Evolutionary conservation across 1,139 yeast genomes (phyloP).

Genomic region (Candida dubliniensis): DNA sequence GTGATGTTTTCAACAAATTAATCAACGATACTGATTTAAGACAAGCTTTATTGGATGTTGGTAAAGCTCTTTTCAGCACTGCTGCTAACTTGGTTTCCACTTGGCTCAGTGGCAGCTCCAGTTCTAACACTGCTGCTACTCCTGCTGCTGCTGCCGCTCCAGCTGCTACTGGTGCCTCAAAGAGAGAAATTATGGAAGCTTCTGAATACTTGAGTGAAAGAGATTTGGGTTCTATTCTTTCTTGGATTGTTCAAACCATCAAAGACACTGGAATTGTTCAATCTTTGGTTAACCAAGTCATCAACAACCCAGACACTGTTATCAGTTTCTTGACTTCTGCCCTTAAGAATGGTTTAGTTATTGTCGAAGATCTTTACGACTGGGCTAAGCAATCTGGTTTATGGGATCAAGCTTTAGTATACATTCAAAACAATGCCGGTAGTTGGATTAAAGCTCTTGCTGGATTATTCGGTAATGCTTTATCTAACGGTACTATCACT

Average conservation of each 20-base stretch:
- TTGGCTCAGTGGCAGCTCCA: slow-evolving; percentile 21
- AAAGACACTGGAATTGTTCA: slow-evolving; percentile 38
- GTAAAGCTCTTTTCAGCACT: slow-evolving; percentile 34
- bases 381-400: slow-evolving; percentile 45
- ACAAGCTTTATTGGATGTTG: slow-evolving; percentile 36
- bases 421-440: slow-evolving; percentile 34
- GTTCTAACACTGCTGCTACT: slow-evolving; percentile 18
- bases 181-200: slow-evolving; percentile 18
- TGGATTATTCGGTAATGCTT: slow-evolving; percentile 23
- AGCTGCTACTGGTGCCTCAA: slow-evolving; percentile 18
- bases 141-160: slow-evolving; percentile 21
- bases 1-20: slow-evolving; percentile 33
- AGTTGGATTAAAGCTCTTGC: slow-evolving; percentile 31
- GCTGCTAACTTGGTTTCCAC: slow-evolving; percentile 32
- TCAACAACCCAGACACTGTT: slow-evolving; percentile 39
- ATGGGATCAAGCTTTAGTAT: slow-evolving; percentile 31
- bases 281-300: slow-evolving; percentile 32
- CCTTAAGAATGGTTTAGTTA: slow-evolving; percentile 34
- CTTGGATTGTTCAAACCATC: slow-evolving; percentile 29
- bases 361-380: slow-evolving; percentile 35
- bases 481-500: slow-evolving; percentile 24
- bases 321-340: slow-evolving; percentile 35
- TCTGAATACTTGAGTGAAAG: slow-evolving; percentile 36
- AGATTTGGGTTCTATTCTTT: slow-evolving; percentile 33
- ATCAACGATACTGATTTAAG: slow-evolving; percentile 37